phyloP scores from a whole-genome alignment of 768 basidiomycete genomes.

The Phlegmacium glaucopus region DNA sequence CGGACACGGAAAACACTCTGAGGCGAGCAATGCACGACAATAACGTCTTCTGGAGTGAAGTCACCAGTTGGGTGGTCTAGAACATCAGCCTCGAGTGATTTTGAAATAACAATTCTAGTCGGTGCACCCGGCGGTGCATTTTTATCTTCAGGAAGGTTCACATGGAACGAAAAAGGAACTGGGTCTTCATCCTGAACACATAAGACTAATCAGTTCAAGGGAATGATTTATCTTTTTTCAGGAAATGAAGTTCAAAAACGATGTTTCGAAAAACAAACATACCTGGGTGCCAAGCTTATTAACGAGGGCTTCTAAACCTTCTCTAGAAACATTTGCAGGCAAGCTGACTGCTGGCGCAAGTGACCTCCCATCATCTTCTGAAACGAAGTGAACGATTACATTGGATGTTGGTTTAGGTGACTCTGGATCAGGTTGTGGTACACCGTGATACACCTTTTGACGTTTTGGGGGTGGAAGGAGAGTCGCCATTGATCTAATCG shows the following conservation, averaged over 20 bases:
- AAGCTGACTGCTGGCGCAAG: slow-evolving; percentile 88
- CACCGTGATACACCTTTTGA: slow-evolving; percentile 75
- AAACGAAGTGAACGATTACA: slow-evolving; percentile 89
- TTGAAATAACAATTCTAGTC: slow-evolving; percentile 78
- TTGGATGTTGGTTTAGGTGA: slow-evolving; percentile 47
- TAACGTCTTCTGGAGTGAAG: slow-evolving; percentile 83
- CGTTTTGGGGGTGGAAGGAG: slow-evolving; percentile 87
- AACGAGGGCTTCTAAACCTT: slow-evolving; percentile 82
- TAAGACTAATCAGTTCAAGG: slow-evolving; percentile 9
- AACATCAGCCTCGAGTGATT: slow-evolving; percentile 81
- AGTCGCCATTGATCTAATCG: slow-evolving; percentile 60
- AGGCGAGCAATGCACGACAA: slow-evolving; percentile 87
- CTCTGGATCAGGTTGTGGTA: slow-evolving; percentile 61
- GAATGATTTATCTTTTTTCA: slow-evolving; percentile 6
- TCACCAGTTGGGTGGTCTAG: slow-evolving; percentile 66
- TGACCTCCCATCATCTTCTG: slow-evolving; percentile 76
- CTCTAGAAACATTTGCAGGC: slow-evolving; percentile 81
- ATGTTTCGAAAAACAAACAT: slow-evolving; percentile 18
- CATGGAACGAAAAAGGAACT: slow-evolving; percentile 89
- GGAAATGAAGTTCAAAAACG: slow-evolving; percentile 11
- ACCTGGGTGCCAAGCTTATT: slow-evolving; percentile 84
- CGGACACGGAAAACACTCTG: slow-evolving; percentile 95
- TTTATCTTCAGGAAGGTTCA: slow-evolving; percentile 61
- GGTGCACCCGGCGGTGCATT: slow-evolving; percentile 49
- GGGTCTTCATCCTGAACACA: slow-evolving; percentile 73